A percentile compares a stretch with the other conserved stretches of the same genome.
Conservation (phyloP, 2,329 filamentous ascomycete species). For the Sporothrix dimorphospora region DNA sequence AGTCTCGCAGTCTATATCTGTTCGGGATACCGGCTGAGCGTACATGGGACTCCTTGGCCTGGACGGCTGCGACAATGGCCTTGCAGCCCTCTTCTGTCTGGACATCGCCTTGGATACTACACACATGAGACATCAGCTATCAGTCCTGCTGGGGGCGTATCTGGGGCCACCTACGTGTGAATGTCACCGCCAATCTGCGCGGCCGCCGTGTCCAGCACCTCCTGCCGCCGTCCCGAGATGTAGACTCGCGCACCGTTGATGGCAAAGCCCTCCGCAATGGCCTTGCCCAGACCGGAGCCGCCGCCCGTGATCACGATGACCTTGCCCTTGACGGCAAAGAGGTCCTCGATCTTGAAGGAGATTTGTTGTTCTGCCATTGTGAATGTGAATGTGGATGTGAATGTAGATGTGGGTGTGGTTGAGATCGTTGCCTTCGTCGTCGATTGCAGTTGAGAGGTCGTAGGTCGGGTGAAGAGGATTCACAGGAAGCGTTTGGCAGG, state of each 20-base stretch:
- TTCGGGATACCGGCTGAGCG: not conserved
- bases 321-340: conserved; percentile 46
- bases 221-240: conserved; percentile 48
- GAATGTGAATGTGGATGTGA: not conserved
- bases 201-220: conserved; percentile 45
- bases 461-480: no score
- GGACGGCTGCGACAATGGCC: conserved; percentile 34
- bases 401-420: not conserved
- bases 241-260: conserved; percentile 53
- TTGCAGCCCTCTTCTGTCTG: conserved; percentile 37
- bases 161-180: conserved; percentile 25
- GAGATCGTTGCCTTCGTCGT: not conserved
- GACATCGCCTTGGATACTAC: conserved; percentile 38
- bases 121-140: not conserved
- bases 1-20: not conserved
- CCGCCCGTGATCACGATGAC: conserved; percentile 50
- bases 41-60: conserved; percentile 36
- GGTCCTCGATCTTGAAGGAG: conserved; percentile 37
- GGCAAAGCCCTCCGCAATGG: conserved; percentile 48
- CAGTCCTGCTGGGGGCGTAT: not conserved
- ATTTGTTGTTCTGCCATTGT: conserved; percentile 32
- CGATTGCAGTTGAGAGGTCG: not conserved
- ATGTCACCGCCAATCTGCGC: conserved; percentile 35
- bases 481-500: no score
- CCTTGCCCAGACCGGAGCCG: conserved; percentile 50